Conservation (phyloP, 345 rosid species). For the Psidium friedrichsthalianum region DNA sequence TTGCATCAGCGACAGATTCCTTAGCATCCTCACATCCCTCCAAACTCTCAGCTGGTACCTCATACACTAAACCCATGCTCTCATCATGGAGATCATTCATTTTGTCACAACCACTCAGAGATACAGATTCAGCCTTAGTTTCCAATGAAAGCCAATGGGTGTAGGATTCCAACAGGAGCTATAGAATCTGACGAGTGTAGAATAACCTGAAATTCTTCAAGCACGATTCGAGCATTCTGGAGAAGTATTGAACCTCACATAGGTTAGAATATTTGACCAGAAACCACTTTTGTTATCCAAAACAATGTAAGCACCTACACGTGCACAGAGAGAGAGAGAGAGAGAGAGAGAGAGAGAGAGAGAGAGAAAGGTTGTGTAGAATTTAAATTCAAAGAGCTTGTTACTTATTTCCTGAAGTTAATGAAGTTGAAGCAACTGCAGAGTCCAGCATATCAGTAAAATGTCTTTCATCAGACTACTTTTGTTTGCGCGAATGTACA, state of each 20-base stretch:
- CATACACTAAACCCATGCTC: constrained; percentile 40
- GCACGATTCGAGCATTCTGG: constrained; percentile 77
- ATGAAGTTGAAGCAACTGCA: not conserved
- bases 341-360: too few species aligned
- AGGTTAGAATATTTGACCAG: not conserved
- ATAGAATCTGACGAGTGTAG: constrained; percentile 80
- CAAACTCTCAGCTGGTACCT: constrained; percentile 45
- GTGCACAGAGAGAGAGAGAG: too few species aligned
- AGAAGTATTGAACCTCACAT: not conserved
- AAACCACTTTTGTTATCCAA: not conserved
- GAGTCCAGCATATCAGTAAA: not conserved
- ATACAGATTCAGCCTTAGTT: constrained; percentile 27
- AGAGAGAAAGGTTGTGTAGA: not conserved
- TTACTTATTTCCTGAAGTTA: not conserved
- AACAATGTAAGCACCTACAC: too few species aligned
- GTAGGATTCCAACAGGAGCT: constrained; percentile 92
- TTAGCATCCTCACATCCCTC: constrained; percentile 16
- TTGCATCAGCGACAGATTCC: constrained; percentile 16
- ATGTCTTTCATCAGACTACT: not conserved
- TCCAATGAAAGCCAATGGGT: constrained; percentile 73
- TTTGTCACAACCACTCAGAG: constrained; percentile 5
- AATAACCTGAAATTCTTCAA: constrained; percentile 66
- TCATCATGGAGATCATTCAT: constrained; percentile 4
- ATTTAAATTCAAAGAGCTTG: not conserved
- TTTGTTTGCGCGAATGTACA: not conserved